Conservation (phyloP, 352 stramenopile species). For the Globisporangium okanoganense region DNA sequence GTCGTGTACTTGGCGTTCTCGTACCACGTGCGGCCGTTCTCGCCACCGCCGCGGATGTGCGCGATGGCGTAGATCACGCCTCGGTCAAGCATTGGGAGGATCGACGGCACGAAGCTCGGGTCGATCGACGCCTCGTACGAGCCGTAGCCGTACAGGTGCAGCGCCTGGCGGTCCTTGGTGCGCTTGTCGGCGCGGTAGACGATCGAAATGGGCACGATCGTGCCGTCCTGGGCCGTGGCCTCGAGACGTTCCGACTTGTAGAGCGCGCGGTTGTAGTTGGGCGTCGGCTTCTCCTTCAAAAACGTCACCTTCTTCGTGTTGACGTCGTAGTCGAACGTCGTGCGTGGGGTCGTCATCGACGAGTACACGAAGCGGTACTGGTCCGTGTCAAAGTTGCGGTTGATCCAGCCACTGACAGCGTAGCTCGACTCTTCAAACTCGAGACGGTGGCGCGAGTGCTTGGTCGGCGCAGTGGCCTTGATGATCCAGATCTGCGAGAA, state of each 20-base stretch:
- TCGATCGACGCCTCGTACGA: conserved; percentile 95
- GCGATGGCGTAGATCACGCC: conserved; percentile 96
- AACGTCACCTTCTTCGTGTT: conserved; percentile 55
- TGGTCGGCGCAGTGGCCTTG: conserved; percentile 40
- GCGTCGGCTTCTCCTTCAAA: conserved; percentile 91
- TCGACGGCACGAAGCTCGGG: conserved; percentile 87
- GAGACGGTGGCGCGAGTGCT: conserved; percentile 56
- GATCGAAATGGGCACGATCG: conserved; percentile 78
- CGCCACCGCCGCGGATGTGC: conserved; percentile 96
- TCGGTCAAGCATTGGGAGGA: conserved; percentile 92
- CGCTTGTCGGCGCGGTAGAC: conserved; percentile 74
- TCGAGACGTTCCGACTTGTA: conserved; percentile 92
- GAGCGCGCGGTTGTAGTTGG: conserved; percentile 90
- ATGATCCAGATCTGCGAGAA: conserved; percentile 87
- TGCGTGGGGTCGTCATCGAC: conserved; percentile 90
- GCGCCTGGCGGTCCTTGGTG: conserved; percentile 46
- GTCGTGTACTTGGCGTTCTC: conserved; percentile 95
- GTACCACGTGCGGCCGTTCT: conserved; percentile 98
- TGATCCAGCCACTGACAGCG: conserved; percentile 69
- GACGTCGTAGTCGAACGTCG: conserved; percentile 86
- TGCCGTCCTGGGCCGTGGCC: conserved; percentile 84
- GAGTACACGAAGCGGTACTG: conserved; percentile 92
- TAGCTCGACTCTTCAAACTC: conserved; percentile 91
- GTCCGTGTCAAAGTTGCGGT: conserved; percentile 87
- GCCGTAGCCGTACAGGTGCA: conserved; percentile 95